Conservation (phyloP, 345 rosid species). For the Balakata baccata region DNA sequence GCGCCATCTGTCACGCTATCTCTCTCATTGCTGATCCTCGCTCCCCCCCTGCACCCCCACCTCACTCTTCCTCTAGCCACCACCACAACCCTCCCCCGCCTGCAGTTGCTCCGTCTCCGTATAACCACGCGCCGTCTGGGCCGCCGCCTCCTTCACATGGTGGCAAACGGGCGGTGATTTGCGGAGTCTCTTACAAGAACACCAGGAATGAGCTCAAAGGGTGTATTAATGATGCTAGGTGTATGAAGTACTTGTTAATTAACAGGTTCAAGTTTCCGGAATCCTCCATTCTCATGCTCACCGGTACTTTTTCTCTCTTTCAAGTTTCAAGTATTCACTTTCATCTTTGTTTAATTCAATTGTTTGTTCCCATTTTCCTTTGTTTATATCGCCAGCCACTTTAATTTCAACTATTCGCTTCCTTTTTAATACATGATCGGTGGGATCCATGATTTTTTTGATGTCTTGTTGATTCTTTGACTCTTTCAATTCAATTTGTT, state of each 20-base stretch:
- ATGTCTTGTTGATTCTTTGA: background rate
- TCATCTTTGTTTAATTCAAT: background rate
- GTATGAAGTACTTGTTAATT: conserved; percentile 81
- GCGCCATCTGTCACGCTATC: conserved; percentile 66
- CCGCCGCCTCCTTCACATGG: conserved; percentile 55
- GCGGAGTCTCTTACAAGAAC: conserved; percentile 62
- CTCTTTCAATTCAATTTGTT: background rate
- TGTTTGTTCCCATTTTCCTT: background rate
- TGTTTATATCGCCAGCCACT: background rate
- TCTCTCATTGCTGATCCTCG: conserved; percentile 40
- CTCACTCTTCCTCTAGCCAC: conserved; percentile 11
- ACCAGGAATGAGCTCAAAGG: conserved; percentile 66
- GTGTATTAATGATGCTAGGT: conserved; percentile 74
- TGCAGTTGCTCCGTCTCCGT: conserved; percentile 35
- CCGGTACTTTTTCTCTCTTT: conserved; percentile 33
- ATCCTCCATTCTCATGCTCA: conserved; percentile 75
- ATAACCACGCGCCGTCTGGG: conserved; percentile 50
- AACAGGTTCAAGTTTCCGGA: conserved; percentile 72
- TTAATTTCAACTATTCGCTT: background rate
- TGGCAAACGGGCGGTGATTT: conserved; percentile 68
- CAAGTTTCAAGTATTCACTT: too few species aligned
- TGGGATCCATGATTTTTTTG: too few species aligned
- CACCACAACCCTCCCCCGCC: conserved; percentile 18
- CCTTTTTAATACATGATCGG: too few species aligned
- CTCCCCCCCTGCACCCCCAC: conserved; percentile 14